Evolutionary conservation across 352 stramenopile genomes (phyloP).

Genomic region (Globisporangium takayamanum): DNA sequence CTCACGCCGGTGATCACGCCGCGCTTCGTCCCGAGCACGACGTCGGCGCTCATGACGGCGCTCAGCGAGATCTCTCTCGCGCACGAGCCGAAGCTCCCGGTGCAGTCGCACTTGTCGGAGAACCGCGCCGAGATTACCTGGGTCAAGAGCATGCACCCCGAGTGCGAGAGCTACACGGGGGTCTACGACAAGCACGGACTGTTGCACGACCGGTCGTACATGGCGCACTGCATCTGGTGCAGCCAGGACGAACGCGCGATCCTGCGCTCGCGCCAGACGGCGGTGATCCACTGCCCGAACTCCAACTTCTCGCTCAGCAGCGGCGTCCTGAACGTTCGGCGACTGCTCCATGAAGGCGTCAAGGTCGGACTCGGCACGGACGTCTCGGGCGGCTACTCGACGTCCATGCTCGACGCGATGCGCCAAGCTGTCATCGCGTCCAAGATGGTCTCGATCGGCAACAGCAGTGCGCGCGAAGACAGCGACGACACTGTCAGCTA

Average conservation of each 20-base stretch:
- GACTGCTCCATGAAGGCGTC: slow-evolving; percentile 57
- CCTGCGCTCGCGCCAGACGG: slow-evolving; percentile 50
- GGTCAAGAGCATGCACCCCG: slow-evolving; percentile 76
- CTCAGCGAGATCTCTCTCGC: slow-evolving; percentile 78
- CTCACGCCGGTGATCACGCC: slow-evolving; percentile 90
- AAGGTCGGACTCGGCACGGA: slow-evolving; percentile 94
- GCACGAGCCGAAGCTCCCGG: slow-evolving; percentile 60
- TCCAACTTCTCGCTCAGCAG: slow-evolving; percentile 94
- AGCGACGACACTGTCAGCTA: slow-evolving; percentile 15
- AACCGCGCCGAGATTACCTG: slow-evolving; percentile 86
- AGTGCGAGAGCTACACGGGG: slow-evolving; percentile 71
- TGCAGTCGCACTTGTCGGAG: slow-evolving; percentile 92
- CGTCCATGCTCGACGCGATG: slow-evolving; percentile 92
- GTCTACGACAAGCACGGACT: slow-evolving; percentile 84
- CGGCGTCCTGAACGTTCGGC: slow-evolving; percentile 78
- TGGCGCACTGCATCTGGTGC: slow-evolving; percentile 94
- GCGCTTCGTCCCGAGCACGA: slow-evolving; percentile 89
- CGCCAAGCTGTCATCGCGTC: slow-evolving; percentile 89
- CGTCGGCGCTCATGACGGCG: slow-evolving; percentile 75
- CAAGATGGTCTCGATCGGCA: slow-evolving; percentile 71
- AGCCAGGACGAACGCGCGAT: slow-evolving; percentile 62
- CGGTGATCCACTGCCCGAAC: slow-evolving; percentile 93
- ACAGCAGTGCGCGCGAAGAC: slow-evolving; percentile 37
- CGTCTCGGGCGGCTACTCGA: slow-evolving; percentile 90
- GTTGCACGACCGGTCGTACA: slow-evolving; percentile 86